A percentile compares a stretch with the other conserved stretches of the same genome.
Conservation (phyloP, 2,329 filamentous ascomycete species). For the Diaporthe citrichinensis region DNA sequence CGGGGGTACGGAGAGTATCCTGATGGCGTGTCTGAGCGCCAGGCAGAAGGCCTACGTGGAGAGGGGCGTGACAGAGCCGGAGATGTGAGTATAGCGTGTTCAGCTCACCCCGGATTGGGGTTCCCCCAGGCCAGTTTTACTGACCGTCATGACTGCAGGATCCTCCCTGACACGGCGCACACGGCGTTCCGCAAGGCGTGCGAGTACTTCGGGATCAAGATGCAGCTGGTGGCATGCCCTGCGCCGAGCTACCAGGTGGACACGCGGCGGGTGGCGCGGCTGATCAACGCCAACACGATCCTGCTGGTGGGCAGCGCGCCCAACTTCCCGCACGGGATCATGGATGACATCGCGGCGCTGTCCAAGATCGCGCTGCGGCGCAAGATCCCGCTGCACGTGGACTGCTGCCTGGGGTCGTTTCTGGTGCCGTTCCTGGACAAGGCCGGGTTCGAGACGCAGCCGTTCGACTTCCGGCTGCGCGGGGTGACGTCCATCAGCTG, state of each 20-base stretch:
- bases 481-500: slow-evolving; percentile 96
- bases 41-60: slow-evolving; percentile 90
- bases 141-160: slow-evolving; percentile 66
- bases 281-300: slow-evolving; percentile 95
- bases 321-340: slow-evolving; percentile 98
- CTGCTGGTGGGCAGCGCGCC: slow-evolving; percentile 94
- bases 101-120: neutral
- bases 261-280: slow-evolving; percentile 80
- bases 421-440: slow-evolving; percentile 91
- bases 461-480: slow-evolving; percentile 93
- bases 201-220: slow-evolving; percentile 96
- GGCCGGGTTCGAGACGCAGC: slow-evolving; percentile 90
- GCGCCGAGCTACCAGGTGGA: slow-evolving; percentile 89
- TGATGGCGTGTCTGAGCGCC: slow-evolving; percentile 94
- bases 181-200: slow-evolving; percentile 97
- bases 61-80: slow-evolving; percentile 89
- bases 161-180: slow-evolving; percentile 93
- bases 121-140: neutral
- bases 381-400: slow-evolving; percentile 91
- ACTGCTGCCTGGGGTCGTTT: slow-evolving; percentile 98
- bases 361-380: slow-evolving; percentile 86
- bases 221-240: slow-evolving; percentile 90
- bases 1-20: slow-evolving; percentile 95
- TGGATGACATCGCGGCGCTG: slow-evolving; percentile 91
- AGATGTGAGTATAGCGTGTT: slow-evolving; percentile 77